phyloP scores from a whole-genome alignment of 345 rosid species.

The Boechera stricta region DNA sequence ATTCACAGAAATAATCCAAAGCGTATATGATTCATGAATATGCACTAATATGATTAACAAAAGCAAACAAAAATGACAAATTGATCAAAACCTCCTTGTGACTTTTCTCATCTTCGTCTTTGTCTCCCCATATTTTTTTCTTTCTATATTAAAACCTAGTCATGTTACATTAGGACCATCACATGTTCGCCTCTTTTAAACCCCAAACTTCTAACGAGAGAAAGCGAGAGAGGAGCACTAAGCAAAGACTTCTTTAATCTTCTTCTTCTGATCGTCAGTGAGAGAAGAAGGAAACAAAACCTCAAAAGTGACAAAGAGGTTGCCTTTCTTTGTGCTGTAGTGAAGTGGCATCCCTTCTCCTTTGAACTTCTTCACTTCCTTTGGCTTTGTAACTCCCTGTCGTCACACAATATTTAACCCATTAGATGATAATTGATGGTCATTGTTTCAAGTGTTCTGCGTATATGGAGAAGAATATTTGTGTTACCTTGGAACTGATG shows the following conservation, averaged over 20 bases:
- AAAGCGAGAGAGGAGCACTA: constrained; percentile 41
- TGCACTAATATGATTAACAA: constrained; percentile 38
- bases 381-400: constrained; percentile 95
- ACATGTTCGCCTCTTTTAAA: constrained; percentile 22
- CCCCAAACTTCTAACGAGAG: constrained; percentile 28
- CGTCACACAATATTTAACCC: constrained; percentile 3
- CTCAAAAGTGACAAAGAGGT: constrained; percentile 85
- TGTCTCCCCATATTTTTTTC: background rate
- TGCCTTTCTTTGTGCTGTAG: constrained; percentile 83
- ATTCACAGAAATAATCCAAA: constrained; percentile 23
- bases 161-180: constrained; percentile 41
- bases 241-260: constrained; percentile 75
- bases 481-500: constrained; percentile 76
- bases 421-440: background rate
- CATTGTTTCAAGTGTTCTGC: background rate
- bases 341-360: constrained; percentile 99
- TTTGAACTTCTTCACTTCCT: constrained; percentile 85
- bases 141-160: constrained; percentile 40
- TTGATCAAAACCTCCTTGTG: constrained; percentile 31
- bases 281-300: constrained; percentile 86
- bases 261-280: constrained; percentile 79
- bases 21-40: constrained; percentile 7
- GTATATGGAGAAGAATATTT: background rate
- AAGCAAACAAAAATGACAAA: background rate
- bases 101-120: constrained; percentile 23